Evolutionary conservation across 768 basidiomycete species (phyloP).

Genomic region (Hygrophorus pudorinus): DNA sequence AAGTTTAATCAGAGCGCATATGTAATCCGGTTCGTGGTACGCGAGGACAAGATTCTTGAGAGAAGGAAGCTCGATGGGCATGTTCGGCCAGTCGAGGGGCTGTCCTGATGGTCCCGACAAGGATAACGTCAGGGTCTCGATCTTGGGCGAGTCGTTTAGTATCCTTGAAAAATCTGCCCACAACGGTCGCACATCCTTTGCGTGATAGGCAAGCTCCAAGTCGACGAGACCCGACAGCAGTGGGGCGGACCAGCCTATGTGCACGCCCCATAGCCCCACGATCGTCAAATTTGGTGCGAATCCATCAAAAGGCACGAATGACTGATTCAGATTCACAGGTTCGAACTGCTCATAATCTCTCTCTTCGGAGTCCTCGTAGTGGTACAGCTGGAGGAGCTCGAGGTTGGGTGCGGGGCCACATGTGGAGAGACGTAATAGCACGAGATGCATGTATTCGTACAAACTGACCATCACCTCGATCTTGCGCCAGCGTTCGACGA

Average conservation of each 20-base stretch:
- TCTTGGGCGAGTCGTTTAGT: constrained; percentile 40
- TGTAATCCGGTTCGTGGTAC: constrained; percentile 30
- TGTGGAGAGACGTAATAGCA: constrained; percentile 32
- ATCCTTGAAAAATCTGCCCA: constrained; percentile 44
- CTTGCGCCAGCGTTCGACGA: constrained; percentile 42
- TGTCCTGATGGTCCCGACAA: constrained; percentile 46
- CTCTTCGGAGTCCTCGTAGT: constrained; percentile 41
- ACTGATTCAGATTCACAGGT: constrained; percentile 28
- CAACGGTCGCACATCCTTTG: constrained; percentile 51
- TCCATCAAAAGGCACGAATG: constrained; percentile 42
- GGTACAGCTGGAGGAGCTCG: constrained; percentile 45
- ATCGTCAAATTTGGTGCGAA: constrained; percentile 41
- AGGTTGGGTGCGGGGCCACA: constrained; percentile 43
- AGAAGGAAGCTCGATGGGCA: constrained; percentile 28
- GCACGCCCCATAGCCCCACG: constrained; percentile 57
- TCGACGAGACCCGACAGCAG: constrained; percentile 37
- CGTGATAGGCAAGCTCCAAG: constrained; percentile 54
- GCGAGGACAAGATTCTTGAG: constrained; percentile 28
- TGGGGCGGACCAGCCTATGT: constrained; percentile 45
- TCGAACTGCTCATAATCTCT: constrained; percentile 30
- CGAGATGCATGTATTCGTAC: constrained; percentile 36
- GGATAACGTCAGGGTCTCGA: constrained; percentile 42
- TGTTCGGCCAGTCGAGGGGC: constrained; percentile 25
- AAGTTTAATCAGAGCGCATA: constrained; percentile 26
- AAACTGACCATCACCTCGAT: constrained; percentile 36